phyloP scores from a whole-genome alignment of 495 filamentous ascomycete species.

The Podospora appendiculata region DNA sequence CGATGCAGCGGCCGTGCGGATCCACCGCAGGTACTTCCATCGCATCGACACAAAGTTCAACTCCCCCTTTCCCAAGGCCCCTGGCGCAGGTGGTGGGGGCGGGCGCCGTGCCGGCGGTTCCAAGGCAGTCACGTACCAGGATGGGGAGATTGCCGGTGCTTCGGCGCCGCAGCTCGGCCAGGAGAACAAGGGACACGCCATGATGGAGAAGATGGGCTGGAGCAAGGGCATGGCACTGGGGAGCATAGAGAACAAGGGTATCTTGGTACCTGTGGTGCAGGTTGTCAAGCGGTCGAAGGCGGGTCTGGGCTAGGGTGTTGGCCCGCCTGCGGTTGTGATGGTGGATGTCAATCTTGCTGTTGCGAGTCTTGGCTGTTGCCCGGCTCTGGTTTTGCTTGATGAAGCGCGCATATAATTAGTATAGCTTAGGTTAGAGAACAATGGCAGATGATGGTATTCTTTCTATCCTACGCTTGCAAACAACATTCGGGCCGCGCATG shows the following conservation, averaged over 20 bases:
- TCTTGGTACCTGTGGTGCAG: conserved; percentile 76
- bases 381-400: too few relatives aligned
- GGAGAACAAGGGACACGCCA: conserved; percentile 75
- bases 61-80: background rate
- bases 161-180: conserved; percentile 74
- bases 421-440: too few relatives aligned
- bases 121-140: conserved; percentile 52
- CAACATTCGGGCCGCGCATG: too few relatives aligned
- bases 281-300: conserved; percentile 80
- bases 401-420: too few relatives aligned
- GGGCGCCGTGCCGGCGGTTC: background rate
- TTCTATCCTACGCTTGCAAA: too few relatives aligned
- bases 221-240: conserved; percentile 82
- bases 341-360: background rate
- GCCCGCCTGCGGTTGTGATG: too few relatives aligned
- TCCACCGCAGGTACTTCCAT: conserved; percentile 40
- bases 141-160: conserved; percentile 87
- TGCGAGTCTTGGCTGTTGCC: background rate
- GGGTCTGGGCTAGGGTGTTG: conserved; percentile 62
- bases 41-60: conserved; percentile 34
- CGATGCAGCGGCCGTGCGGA: conserved; percentile 29
- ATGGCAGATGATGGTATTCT: too few relatives aligned
- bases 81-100: too few relatives aligned
- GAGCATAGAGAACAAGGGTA: conserved; percentile 75
- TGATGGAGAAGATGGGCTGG: conserved; percentile 99